Evolutionary conservation across 805 yeast genomes (phyloP).

Genomic region (Metschnikowia hibisci): DNA sequence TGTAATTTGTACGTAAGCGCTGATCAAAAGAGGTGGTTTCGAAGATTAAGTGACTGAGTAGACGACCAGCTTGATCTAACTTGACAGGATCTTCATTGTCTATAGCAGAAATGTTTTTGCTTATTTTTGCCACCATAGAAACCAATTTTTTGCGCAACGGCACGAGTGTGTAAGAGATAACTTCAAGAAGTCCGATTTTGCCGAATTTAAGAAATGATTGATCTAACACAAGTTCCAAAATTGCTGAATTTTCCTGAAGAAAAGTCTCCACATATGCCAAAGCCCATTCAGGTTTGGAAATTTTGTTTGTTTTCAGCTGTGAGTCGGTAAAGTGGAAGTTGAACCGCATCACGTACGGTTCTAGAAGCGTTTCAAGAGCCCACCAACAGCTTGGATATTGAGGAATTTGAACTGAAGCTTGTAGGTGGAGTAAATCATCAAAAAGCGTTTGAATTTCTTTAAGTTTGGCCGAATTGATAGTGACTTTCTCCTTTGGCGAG

Average conservation of each 20-base stretch:
- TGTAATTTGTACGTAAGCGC: constrained; percentile 40
- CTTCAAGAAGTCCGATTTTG: constrained; percentile 32
- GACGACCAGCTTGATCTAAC: constrained; percentile 39
- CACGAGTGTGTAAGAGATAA: constrained; percentile 45
- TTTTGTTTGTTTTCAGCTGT: constrained; percentile 54
- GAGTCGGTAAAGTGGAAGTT: constrained; percentile 55
- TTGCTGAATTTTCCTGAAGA: constrained; percentile 35
- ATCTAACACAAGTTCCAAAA: constrained; percentile 39
- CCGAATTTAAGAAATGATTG: constrained; percentile 25
- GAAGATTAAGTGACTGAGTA: constrained; percentile 54
- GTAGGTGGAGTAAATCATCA: constrained; percentile 27
- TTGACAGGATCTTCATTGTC: constrained; percentile 9
- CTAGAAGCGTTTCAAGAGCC: constrained; percentile 46
- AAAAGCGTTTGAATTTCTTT: constrained; percentile 7
- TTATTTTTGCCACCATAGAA: constrained; percentile 20
- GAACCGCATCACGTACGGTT: constrained; percentile 48
- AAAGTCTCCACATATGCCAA: constrained; percentile 47
- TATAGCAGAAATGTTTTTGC: constrained; percentile 21
- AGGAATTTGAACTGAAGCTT: constrained; percentile 26
- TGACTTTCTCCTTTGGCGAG: constrained; percentile 15
- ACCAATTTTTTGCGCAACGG: constrained; percentile 45
- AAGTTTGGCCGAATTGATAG: constrained; percentile 13
- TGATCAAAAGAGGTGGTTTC: constrained; percentile 60
- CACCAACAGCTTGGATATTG: constrained; percentile 41
- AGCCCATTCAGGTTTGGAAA: constrained; percentile 72